phyloP scores from a whole-genome alignment of 805 yeast species.

The Candida alai region DNA sequence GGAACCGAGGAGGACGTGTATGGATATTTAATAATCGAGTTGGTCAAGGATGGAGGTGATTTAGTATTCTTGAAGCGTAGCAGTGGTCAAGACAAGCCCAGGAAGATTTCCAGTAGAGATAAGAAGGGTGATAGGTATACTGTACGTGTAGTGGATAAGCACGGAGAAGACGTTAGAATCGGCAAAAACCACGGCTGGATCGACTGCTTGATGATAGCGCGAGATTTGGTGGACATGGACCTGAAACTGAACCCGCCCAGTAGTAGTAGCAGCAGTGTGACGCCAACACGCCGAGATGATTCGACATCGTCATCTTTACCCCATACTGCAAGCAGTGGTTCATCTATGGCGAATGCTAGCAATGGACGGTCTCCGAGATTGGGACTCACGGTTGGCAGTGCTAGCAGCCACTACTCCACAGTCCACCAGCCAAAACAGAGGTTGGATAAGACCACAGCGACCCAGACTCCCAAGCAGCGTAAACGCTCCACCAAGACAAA shows the following conservation, averaged over 20 bases:
- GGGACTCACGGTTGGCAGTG: no score
- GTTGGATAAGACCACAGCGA: no score
- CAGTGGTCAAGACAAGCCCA: conserved; percentile 34
- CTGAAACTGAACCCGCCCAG: no score
- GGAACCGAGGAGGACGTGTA: conserved; percentile 41
- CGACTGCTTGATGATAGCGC: conserved; percentile 63
- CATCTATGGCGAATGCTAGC: no score
- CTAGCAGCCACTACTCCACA: no score
- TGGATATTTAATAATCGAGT: conserved; percentile 65
- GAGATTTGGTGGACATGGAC: conserved; percentile 42
- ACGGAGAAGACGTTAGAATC: conserved; percentile 34
- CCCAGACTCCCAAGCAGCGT: no score
- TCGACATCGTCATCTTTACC: no score
- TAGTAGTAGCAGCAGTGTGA: no score
- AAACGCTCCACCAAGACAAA: not conserved
- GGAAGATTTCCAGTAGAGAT: conserved; percentile 7
- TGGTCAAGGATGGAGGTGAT: conserved; percentile 49
- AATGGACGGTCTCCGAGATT: no score
- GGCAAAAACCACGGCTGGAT: conserved; percentile 62
- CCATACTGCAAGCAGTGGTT: no score
- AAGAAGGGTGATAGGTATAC: conserved; percentile 13
- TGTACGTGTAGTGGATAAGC: conserved; percentile 28
- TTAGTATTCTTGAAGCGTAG: conserved; percentile 48
- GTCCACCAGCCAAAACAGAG: no score
- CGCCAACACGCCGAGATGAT: no score